phyloP scores from a whole-genome alignment of 768 basidiomycete genomes.

The Nidularia sp. region DNA sequence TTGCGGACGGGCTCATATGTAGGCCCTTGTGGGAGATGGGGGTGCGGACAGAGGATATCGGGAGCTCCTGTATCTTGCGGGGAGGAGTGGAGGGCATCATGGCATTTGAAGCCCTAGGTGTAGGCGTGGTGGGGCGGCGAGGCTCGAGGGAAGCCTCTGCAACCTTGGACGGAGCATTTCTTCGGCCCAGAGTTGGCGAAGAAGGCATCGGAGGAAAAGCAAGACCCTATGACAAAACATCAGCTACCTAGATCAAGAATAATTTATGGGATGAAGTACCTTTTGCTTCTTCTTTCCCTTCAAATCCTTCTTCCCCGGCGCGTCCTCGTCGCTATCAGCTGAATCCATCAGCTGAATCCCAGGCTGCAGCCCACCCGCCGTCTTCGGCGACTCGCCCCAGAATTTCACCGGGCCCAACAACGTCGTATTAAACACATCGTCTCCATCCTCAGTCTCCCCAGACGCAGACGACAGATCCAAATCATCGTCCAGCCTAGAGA shows the following conservation, averaged over 20 bases:
- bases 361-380: constrained; percentile 25
- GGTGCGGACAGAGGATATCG: constrained; percentile 59
- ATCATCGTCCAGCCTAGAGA: constrained; percentile 10
- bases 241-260: background rate
- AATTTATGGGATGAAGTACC: constrained; percentile 1
- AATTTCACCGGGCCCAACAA: constrained; percentile 38
- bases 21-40: constrained; percentile 66
- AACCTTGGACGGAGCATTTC: constrained; percentile 12
- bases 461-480: constrained; percentile 7
- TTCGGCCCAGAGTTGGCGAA: constrained; percentile 43
- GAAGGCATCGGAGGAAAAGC: constrained; percentile 36
- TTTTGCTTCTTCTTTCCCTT: constrained; percentile 19
- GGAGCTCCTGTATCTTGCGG: constrained; percentile 21
- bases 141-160: background rate
- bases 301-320: constrained; percentile 19
- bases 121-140: constrained; percentile 14
- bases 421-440: constrained; percentile 29
- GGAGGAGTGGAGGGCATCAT: constrained; percentile 36
- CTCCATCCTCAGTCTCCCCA: constrained; percentile 17
- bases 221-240: constrained; percentile 22
- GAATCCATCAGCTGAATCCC: constrained; percentile 34
- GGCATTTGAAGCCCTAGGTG: constrained; percentile 4
- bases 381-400: constrained; percentile 34
- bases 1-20: constrained; percentile 66
- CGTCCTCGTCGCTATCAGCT: constrained; percentile 21